These are phyloP conservation scores for Nigrospora sphaerica DNA, from an alignment of 2,329 filamentous ascomycete species.

Conservation along the genomic window DNA sequence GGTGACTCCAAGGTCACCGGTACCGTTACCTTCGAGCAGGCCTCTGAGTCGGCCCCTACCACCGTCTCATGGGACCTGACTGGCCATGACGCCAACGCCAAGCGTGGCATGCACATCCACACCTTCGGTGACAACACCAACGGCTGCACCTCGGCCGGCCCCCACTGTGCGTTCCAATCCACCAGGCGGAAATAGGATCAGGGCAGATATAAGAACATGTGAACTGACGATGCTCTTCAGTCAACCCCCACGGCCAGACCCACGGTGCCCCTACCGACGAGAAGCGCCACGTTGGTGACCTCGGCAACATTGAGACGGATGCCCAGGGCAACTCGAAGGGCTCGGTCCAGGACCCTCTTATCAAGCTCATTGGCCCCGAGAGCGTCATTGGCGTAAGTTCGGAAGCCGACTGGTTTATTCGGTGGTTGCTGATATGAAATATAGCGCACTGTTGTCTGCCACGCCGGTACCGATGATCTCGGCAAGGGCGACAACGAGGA, in stretches of 20 bases:
- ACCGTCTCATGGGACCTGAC: constrained; percentile 87
- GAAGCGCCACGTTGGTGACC: constrained; percentile 89
- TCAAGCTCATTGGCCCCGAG: constrained; percentile 95
- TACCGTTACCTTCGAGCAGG: constrained; percentile 93
- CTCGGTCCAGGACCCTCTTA: constrained; percentile 66
- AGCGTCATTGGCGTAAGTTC: constrained; percentile 83
- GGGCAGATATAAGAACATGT: constrained; percentile 1
- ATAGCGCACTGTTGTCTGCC: constrained; percentile 88
- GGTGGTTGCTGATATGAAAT: constrained; percentile 13
- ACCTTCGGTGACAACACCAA: constrained; percentile 99
- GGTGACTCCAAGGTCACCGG: constrained; percentile 95
- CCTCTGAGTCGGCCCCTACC: constrained; percentile 72
- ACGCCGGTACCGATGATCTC: constrained; percentile 93
- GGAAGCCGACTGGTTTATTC: not conserved
- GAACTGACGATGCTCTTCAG: constrained; percentile 6
- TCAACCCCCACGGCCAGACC: constrained; percentile 8
- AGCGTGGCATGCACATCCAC: constrained; percentile 98
- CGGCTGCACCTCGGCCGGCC: constrained; percentile 95
- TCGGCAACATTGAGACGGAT: constrained; percentile 96
- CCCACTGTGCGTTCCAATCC: constrained; percentile 69
- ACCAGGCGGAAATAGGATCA: not conserved
- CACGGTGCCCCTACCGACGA: constrained; percentile 59
- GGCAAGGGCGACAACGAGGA: constrained; percentile 88
- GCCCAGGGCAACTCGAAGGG: constrained; percentile 85
- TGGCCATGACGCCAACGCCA: constrained; percentile 87